phyloP scores from a whole-genome alignment of 768 basidiomycete species.

The Leucocoprinus leucothites region DNA sequence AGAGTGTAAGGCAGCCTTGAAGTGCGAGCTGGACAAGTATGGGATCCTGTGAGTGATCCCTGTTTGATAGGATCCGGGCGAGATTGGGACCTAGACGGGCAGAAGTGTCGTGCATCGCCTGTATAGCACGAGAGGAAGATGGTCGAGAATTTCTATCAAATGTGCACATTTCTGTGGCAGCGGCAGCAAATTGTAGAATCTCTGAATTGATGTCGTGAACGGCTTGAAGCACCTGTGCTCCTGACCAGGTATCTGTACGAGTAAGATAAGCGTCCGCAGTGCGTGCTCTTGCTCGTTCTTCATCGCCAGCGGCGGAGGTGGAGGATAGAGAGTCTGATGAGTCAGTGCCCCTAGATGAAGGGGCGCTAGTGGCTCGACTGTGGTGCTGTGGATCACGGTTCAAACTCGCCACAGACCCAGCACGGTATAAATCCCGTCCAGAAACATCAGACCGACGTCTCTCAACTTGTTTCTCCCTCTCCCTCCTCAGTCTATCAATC shows the following conservation, averaged over 20 bases:
- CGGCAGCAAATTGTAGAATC: conserved; percentile 76
- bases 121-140: conserved; percentile 30
- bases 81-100: conserved; percentile 63
- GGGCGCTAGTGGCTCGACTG: conserved; percentile 1
- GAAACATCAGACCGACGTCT: conserved; percentile 23
- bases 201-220: conserved; percentile 80
- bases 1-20: conserved; percentile 67
- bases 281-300: conserved; percentile 55
- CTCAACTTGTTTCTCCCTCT: too few species aligned
- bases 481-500: conserved; percentile 48
- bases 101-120: conserved; percentile 57
- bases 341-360: conserved; percentile 11
- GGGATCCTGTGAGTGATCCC: conserved; percentile 74
- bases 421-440: neutral
- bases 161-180: conserved; percentile 65
- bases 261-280: conserved; percentile 69
- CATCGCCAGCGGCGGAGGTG: conserved; percentile 28
- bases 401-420: neutral
- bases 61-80: conserved; percentile 54
- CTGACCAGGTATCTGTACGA: conserved; percentile 72
- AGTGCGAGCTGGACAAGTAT: conserved; percentile 74
- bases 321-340: conserved; percentile 16
- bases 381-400: too few species aligned
- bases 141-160: conserved; percentile 28
- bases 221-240: conserved; percentile 74